Percentiles rank a stretch among this genome's conserved stretches.
These are phyloP conservation scores for Hypoxylon subgilvum DNA, from an alignment of 495 filamentous ascomycete species.

Conservation along the genomic window DNA sequence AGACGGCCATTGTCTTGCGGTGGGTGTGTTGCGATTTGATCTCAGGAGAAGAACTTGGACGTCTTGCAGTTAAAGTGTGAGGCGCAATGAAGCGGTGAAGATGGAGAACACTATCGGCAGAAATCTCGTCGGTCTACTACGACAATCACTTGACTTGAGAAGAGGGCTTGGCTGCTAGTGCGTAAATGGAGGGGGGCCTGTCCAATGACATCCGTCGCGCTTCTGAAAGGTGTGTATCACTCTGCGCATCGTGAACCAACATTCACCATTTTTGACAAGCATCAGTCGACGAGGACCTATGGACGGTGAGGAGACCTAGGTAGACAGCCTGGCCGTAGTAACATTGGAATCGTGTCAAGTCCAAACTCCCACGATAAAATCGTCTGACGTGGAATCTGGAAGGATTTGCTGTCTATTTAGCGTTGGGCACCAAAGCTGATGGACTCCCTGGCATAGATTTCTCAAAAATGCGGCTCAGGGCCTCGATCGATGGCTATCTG, in stretches of 20 bases:
- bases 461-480: not conserved
- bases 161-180: not conserved
- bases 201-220: constrained; percentile 18
- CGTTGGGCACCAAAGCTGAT: constrained; percentile 1
- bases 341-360: not conserved
- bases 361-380: not conserved
- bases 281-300: not conserved
- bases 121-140: constrained; percentile 3
- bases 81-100: constrained; percentile 24
- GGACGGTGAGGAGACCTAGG: not conserved
- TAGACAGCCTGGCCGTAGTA: constrained; percentile 4
- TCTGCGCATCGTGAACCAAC: constrained; percentile 16
- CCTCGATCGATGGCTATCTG: not conserved
- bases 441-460: not conserved
- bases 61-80: constrained; percentile 4
- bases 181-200: not conserved
- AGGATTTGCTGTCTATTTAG: not conserved
- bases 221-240: constrained; percentile 12
- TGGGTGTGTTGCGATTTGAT: constrained; percentile 29
- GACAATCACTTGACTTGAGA: constrained; percentile 3
- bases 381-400: not conserved
- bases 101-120: not conserved
- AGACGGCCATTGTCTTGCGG: constrained; percentile 14
- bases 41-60: constrained; percentile 9
- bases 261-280: constrained; percentile 8